These are phyloP conservation scores for Tolypocladium amazonense DNA, from an alignment of 2,329 filamentous ascomycete species.

Conservation along the genomic window DNA sequence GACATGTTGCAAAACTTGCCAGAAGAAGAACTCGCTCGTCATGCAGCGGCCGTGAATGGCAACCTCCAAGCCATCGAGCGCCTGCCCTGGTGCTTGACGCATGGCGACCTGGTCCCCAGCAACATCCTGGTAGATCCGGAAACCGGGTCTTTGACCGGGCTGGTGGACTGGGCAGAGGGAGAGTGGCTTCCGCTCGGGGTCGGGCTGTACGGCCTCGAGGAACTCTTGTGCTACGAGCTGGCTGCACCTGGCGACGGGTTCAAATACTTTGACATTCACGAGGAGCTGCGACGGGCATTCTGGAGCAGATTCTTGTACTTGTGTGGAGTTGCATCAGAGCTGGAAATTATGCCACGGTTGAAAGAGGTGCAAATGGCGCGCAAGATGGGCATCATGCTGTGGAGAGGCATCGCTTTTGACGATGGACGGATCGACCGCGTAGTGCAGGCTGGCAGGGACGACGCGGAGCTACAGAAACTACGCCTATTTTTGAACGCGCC, in stretches of 20 bases:
- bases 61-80: constrained; percentile 22
- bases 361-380: constrained; percentile 17
- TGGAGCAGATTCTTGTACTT: constrained; percentile 30
- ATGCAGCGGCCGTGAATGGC: constrained; percentile 16
- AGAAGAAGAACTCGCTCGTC: constrained; percentile 5
- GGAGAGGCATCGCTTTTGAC: constrained; percentile 55
- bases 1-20: constrained; percentile 26
- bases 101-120: constrained; percentile 47
- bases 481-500: constrained; percentile 16
- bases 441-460: constrained; percentile 39
- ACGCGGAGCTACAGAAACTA: constrained; percentile 41
- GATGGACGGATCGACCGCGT: constrained; percentile 47
- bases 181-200: constrained; percentile 50
- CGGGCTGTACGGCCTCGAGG: constrained; percentile 49
- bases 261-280: constrained; percentile 32
- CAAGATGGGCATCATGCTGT: constrained; percentile 46
- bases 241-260: constrained; percentile 17
- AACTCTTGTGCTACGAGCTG: constrained; percentile 40
- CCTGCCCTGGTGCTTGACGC: constrained; percentile 46
- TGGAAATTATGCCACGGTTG: too few species aligned
- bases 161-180: constrained; percentile 56
- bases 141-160: constrained; percentile 34
- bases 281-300: constrained; percentile 33
- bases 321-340: neutral
- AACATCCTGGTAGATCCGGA: constrained; percentile 43